Base-by-base conservation (phyloP, 768 basidiomycete species). In the Phlebiopsis flavidoalba region DNA sequence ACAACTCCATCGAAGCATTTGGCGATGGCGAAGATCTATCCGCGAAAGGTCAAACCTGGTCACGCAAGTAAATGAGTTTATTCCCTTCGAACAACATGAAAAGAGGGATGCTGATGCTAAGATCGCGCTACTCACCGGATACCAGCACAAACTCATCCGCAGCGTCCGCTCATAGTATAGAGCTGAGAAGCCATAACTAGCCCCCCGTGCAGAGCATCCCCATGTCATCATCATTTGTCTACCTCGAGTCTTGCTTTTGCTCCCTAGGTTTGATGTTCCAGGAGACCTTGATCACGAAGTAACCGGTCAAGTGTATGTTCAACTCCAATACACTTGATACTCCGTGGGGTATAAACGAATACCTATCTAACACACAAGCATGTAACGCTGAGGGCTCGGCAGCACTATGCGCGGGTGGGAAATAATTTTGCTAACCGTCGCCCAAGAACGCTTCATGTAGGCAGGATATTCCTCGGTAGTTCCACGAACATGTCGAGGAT, bases 341-440 rank as follows among this genome's bases (percentile, higher is more conserved):
- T 71, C n/a, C 68, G 45, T 59, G 57, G 10, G 79, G 78, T 47
- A 81, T 53, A 58, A 76, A 77, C 7, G 80, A 82, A 55, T 79
- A 80, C 78, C n/a, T n/a, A n/a, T n/a, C n/a, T n/a, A n/a, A n/a
- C n/a, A n/a, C n/a, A n/a, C 79, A 81, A 56, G 78, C 75, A 60
- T 82, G 80, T 21, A 81, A 70, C 5, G 79, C 80, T n/a, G n/a
- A n/a, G n/a, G n/a, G n/a, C n/a, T n/a, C n/a, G n/a, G n/a, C n/a
- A n/a, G n/a, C n/a, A n/a, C n/a, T n/a, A n/a, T n/a, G n/a, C n/a
- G n/a, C n/a, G n/a, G n/a, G n/a, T n/a, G n/a, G n/a, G n/a, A n/a
- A n/a, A n/a, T n/a, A n/a, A n/a, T n/a, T n/a, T n/a, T n/a, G n/a
- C n/a, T n/a, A n/a, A n/a, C n/a, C n/a, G n/a, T n/a, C n/a, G n/a